These are phyloP conservation scores for Fusarium paranaense DNA, from an alignment of 2,329 filamentous ascomycete genomes.

Conservation along the genomic window DNA sequence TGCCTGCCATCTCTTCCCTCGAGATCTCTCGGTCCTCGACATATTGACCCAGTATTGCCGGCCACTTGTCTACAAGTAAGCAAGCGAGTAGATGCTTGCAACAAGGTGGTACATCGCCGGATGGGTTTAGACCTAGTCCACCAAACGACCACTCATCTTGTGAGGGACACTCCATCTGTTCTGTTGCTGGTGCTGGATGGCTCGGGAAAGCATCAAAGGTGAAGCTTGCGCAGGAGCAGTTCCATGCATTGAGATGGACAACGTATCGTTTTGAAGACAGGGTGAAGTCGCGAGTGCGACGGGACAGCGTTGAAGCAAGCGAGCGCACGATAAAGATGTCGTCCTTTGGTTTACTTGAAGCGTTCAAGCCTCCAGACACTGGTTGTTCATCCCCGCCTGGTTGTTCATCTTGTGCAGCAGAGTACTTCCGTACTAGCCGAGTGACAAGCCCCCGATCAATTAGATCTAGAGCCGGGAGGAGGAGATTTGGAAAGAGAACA, in stretches of 20 bases:
- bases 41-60: constrained; percentile 64
- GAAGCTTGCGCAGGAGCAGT: constrained; percentile 90
- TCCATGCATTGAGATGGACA: constrained; percentile 82
- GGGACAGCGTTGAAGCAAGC: constrained; percentile 52
- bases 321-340: constrained; percentile 74
- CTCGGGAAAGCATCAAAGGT: constrained; percentile 74
- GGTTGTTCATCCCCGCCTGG: background rate
- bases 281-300: constrained; percentile 29
- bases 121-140: constrained; percentile 57
- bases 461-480: constrained; percentile 88
- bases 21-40: constrained; percentile 66
- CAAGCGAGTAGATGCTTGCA: constrained; percentile 95
- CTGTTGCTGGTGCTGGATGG: constrained; percentile 8
- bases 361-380: constrained; percentile 33
- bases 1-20: constrained; percentile 78
- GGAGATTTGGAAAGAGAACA: constrained; percentile 82
- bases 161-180: background rate
- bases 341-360: constrained; percentile 32
- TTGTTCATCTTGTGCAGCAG: background rate
- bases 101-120: constrained; percentile 63
- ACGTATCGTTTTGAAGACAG: constrained; percentile 64
- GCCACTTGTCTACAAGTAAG: constrained; percentile 76
- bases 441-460: constrained; percentile 82
- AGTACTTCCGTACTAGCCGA: constrained; percentile 52
- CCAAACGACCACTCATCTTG: constrained; percentile 58